phyloP scores from a whole-genome alignment of 2,329 filamentous ascomycete species.

The Penicillium paneum region DNA sequence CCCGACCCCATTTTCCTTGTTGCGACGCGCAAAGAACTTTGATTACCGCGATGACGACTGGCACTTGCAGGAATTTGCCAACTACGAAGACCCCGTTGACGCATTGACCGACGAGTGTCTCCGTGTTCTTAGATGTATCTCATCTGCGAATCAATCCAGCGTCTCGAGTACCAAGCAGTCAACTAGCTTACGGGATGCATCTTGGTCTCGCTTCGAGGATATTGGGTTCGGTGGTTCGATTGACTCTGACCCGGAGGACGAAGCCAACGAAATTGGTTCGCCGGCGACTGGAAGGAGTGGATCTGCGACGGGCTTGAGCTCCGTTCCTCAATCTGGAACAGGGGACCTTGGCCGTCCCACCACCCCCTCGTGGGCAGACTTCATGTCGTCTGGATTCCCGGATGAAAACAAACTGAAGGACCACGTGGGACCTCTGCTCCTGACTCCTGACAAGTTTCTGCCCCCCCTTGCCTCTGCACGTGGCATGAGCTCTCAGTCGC shows the following conservation, averaged over 20 bases:
- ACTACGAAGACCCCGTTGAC: conserved; percentile 82
- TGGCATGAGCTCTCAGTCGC: conserved; percentile 82
- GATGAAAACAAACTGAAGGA: conserved; percentile 67
- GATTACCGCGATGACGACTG: conserved; percentile 87
- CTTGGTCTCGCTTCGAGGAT: conserved; percentile 96
- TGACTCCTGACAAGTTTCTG: conserved; percentile 89
- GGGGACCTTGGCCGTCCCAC: conserved; percentile 74
- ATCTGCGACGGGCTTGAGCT: conserved; percentile 55
- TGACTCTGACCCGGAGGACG: conserved; percentile 66
- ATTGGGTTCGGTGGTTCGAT: conserved; percentile 79
- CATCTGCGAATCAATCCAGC: conserved; percentile 80
- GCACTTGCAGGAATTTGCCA: conserved; percentile 79
- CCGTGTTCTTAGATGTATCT: conserved; percentile 83
- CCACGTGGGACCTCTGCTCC: conserved; percentile 61
- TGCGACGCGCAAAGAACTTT: conserved; percentile 90
- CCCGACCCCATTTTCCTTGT: conserved; percentile 84
- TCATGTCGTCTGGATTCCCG: conserved; percentile 87
- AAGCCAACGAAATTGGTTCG: conserved; percentile 33
- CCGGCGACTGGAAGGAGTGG: conserved; percentile 33
- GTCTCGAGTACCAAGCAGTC: conserved; percentile 68
- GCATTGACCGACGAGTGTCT: conserved; percentile 92
- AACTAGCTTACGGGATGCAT: conserved; percentile 74
- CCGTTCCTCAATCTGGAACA: conserved; percentile 64
- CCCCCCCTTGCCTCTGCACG: conserved; percentile 72
- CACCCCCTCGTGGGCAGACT: conserved; percentile 97